Conservation (phyloP, 805 yeast genomes). For the Lachancea waltii region DNA sequence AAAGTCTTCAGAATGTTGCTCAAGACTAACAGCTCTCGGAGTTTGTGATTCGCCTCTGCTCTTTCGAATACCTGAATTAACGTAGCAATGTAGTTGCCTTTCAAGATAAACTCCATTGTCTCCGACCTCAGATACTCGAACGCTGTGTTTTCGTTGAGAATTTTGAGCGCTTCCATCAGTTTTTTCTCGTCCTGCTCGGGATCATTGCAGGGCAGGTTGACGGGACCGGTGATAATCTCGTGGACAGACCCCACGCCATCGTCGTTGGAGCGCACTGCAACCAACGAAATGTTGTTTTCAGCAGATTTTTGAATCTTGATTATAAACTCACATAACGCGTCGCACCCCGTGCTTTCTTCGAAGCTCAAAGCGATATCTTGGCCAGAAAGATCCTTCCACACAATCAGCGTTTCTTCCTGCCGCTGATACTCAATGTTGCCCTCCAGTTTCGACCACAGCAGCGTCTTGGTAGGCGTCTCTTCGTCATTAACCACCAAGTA, state of each 20-base stretch:
- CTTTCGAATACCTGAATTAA: conserved; percentile 47
- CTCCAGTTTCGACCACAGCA: conserved; percentile 60
- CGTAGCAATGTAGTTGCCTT: conserved; percentile 45
- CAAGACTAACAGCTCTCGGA: conserved; percentile 54
- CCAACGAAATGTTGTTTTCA: conserved; percentile 62
- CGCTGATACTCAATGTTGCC: conserved; percentile 81
- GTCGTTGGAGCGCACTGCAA: conserved; percentile 53
- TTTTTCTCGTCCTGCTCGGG: conserved; percentile 43
- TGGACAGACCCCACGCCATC: conserved; percentile 48
- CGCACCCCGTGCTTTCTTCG: conserved; percentile 88
- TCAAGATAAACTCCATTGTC: conserved; percentile 50
- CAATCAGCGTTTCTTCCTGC: conserved; percentile 89
- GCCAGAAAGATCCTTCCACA: conserved; percentile 77
- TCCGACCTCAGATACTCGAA: conserved; percentile 55
- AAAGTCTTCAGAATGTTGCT: conserved; percentile 70
- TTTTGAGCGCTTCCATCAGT: conserved; percentile 47
- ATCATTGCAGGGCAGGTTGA: conserved; percentile 52
- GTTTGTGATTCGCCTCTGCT: conserved; percentile 48
- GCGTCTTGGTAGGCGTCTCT: conserved; percentile 46
- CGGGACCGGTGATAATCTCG: conserved; percentile 77
- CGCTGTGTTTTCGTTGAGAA: conserved; percentile 52
- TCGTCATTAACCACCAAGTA: conserved; percentile 71
- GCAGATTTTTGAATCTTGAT: conserved; percentile 55
- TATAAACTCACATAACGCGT: conserved; percentile 73
- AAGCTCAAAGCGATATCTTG: conserved; percentile 80